Percentiles rank a stretch among this genome's conserved stretches.
These are phyloP conservation scores for Xylaria sp. DNA, from an alignment of 2,329 filamentous ascomycete genomes.

Conservation along the genomic window DNA sequence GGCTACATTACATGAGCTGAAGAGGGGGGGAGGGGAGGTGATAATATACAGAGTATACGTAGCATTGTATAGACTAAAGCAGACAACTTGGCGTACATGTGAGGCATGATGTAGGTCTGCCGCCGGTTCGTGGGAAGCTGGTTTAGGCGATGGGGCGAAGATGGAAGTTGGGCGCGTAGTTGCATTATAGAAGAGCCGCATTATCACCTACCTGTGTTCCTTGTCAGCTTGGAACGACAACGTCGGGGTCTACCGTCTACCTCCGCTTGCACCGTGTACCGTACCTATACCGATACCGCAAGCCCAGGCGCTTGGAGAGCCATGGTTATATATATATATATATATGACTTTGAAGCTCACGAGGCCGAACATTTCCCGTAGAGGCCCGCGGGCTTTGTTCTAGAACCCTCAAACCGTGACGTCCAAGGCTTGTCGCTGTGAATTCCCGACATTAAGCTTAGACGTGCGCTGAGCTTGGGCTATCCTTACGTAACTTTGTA, in stretches of 20 bases:
- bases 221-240: conserved; percentile 26
- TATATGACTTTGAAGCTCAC: neutral
- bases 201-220: conserved; percentile 27
- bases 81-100: conserved; percentile 32
- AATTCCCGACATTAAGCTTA: neutral
- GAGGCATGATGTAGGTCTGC: conserved; percentile 33
- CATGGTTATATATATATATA: conserved; percentile 9
- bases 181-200: conserved; percentile 39
- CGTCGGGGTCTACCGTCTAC: conserved; percentile 1
- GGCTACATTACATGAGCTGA: conserved; percentile 34
- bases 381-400: neutral
- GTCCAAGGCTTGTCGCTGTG: neutral
- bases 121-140: conserved; percentile 17
- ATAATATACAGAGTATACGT: conserved; percentile 35
- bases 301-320: conserved; percentile 11
- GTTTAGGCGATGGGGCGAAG: conserved; percentile 22
- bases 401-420: neutral
- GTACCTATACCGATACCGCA: neutral
- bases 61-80: conserved; percentile 29
- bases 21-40: conserved; percentile 13
- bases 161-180: conserved; percentile 33
- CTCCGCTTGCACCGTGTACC: conserved; percentile 1
- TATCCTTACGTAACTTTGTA: neutral
- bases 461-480: too few relatives aligned
- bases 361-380: neutral